Base-by-base conservation (phyloP, 1,284 basidiomycete genomes). In the Ganoderma meredithae region DNA sequence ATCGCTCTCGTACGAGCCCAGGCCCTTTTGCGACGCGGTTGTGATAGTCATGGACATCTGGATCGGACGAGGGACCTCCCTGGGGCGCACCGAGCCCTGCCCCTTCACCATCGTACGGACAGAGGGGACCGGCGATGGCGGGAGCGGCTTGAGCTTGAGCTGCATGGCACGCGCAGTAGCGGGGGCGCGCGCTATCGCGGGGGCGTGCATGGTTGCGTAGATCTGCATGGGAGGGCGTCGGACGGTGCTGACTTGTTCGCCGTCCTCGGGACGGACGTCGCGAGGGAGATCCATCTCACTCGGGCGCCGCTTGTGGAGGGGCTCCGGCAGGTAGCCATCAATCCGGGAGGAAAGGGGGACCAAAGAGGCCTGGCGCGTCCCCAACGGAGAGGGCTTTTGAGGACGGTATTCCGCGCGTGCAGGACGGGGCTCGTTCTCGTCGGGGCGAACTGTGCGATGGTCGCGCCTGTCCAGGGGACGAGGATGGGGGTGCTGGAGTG, bases 211-310 rank as follows among this genome's bases (percentile, higher is more conserved):
- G 8, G 43, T n/a, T 22, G 60, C 33, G 33, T 39, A 19, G n/a
- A 41, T n/a, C 25, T 64, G 64, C 39, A 60, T 67, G 33, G n/a
- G 9, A 10, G 67, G 67, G 27, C 63, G 39, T 10, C 60, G 67
- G 33, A 64, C 58, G 0, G 60, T 63, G 27, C 60, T 63, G 40
- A 63, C 44, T 17, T 56, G 69, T 60, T 65, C 64, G 22, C 25
- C 40, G 39, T 68, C 67, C 9, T 63, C 63, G 15, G 68, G 60
- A 4, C 58, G 61, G 39, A 69, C 68, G 66, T 71, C 71, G 55
- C 62, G 68, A 31, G 70, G 70, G 25, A 71, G 60, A 59, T 71
- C 68, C 31, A 62, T 59, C 13, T 65, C 47, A 49, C 60, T 66
- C 41, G 71, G 62, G 36, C 66, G 67, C 41, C 17, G 36, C 40